Evolutionary conservation across 345 rosid genomes (phyloP).

Genomic region (Linum tenue): DNA sequence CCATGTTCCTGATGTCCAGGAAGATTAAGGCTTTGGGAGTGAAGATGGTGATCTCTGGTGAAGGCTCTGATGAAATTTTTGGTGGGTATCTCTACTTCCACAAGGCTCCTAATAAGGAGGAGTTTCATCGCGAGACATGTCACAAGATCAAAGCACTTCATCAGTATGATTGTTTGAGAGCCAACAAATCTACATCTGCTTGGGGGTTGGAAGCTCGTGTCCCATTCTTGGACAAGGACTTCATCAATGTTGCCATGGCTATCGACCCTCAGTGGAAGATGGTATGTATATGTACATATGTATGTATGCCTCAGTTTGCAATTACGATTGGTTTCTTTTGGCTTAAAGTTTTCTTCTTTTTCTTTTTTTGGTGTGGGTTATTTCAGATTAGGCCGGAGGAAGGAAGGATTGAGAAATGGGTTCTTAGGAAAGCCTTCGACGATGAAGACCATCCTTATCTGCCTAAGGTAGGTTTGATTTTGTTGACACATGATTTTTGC

Average conservation of each 20-base stretch:
- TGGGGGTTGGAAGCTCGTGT: constrained; percentile 95
- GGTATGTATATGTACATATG: constrained; percentile 32
- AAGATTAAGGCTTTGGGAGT: constrained; percentile 92
- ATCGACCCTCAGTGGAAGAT: constrained; percentile 80
- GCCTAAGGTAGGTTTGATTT: constrained; percentile 43
- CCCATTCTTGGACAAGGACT: constrained; percentile 86
- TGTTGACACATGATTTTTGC: background rate
- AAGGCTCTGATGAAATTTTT: constrained; percentile 86
- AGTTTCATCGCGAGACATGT: constrained; percentile 79
- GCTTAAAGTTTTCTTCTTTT: background rate
- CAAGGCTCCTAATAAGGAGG: constrained; percentile 88
- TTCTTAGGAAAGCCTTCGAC: constrained; percentile 76
- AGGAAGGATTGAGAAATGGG: constrained; percentile 81
- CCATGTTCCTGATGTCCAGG: constrained; percentile 85
- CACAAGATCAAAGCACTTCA: constrained; percentile 94
- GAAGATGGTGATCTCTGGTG: constrained; percentile 97
- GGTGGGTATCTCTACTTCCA: constrained; percentile 96
- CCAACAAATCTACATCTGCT: constrained; percentile 89
- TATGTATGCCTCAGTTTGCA: background rate
- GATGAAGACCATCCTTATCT: constrained; percentile 77
- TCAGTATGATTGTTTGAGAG: constrained; percentile 83
- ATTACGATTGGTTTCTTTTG: background rate
- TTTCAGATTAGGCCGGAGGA: constrained; percentile 53
- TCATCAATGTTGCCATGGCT: constrained; percentile 68
- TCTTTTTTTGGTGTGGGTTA: background rate